phyloP scores from a whole-genome alignment of 306 rosid genomes.

The Hippophae gyantsensis region DNA sequence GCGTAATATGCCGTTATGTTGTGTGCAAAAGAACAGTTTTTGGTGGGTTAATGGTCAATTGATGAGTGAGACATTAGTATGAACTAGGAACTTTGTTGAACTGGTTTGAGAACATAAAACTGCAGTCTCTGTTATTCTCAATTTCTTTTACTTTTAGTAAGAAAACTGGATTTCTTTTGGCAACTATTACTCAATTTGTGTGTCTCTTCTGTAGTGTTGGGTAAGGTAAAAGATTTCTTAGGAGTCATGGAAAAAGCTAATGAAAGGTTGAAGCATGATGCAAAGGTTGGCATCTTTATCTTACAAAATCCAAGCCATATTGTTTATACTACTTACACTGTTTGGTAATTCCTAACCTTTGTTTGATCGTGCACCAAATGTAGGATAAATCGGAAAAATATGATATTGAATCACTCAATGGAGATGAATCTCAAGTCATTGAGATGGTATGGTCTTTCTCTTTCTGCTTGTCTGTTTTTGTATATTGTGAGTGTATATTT shows the following conservation, averaged over 20 bases:
- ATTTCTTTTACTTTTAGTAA: background rate
- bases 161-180: background rate
- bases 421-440: conserved; percentile 69
- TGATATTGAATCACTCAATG: conserved; percentile 64
- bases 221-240: conserved; percentile 45
- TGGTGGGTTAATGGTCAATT: background rate
- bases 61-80: background rate
- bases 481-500: conserved; percentile 1
- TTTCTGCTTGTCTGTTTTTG: background rate
- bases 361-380: conserved; percentile 1
- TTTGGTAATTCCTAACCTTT: background rate
- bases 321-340: background rate
- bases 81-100: too few species aligned
- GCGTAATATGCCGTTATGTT: background rate
- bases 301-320: conserved; percentile 1
- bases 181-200: background rate
- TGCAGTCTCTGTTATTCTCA: background rate
- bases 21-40: background rate
- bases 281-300: conserved; percentile 47
- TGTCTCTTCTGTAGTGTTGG: conserved; percentile 27
- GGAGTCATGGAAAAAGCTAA: conserved; percentile 78
- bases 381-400: conserved; percentile 54
- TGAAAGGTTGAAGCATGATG: conserved; percentile 39
- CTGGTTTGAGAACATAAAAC: too few species aligned
- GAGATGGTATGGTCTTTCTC: conserved; percentile 37